These are phyloP conservation scores for Thoreauomyces humboldtii DNA, from an alignment of 192 early-diverging fungal genomes.

Conservation along the genomic window DNA sequence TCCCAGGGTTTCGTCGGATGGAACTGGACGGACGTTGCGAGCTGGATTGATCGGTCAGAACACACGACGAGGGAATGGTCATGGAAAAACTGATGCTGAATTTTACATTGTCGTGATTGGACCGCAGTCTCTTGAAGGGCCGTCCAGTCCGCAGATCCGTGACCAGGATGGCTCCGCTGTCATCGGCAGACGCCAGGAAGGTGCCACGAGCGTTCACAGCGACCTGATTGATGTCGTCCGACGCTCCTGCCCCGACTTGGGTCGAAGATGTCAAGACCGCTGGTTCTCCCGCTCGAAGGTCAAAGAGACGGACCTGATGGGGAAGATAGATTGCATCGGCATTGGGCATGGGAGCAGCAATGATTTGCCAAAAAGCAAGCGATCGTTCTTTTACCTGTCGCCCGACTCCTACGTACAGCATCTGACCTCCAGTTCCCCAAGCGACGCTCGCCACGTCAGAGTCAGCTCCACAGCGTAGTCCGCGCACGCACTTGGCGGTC, in stretches of 20 bases:
- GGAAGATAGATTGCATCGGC: too few relatives aligned
- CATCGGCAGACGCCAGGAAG: conserved; percentile 18
- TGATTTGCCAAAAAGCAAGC: background rate
- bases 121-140: conserved; percentile 28
- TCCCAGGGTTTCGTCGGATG: conserved; percentile 20
- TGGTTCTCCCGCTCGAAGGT: background rate
- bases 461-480: background rate
- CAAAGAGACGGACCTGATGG: conserved; percentile 6
- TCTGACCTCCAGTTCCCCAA: background rate
- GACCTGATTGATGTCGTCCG: conserved; percentile 26
- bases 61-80: too few relatives aligned
- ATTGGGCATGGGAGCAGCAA: too few relatives aligned
- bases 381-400: background rate
- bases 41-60: conserved; percentile 9
- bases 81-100: too few relatives aligned
- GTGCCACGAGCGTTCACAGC: conserved; percentile 15
- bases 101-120: conserved; percentile 12
- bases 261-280: background rate
- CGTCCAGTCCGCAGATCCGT: conserved; percentile 19
- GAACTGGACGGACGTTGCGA: conserved; percentile 22
- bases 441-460: background rate
- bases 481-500: too few relatives aligned
- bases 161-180: conserved; percentile 19
- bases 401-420: conserved; percentile 10
- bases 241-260: background rate